phyloP scores from a whole-genome alignment of 2,329 filamentous ascomycete genomes.

The Colletotrichum theobromicola region DNA sequence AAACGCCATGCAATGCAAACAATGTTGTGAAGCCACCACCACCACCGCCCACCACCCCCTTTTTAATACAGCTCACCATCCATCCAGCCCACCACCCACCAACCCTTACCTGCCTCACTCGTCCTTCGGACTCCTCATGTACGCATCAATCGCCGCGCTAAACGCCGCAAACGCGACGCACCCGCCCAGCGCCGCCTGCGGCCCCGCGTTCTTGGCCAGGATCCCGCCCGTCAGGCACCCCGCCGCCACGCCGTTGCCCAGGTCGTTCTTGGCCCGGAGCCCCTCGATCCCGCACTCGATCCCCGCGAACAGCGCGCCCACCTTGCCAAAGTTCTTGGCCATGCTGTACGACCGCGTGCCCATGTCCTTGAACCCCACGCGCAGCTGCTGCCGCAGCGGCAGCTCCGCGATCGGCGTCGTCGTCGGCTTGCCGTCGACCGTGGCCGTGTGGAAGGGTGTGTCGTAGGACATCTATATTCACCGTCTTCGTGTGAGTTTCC shows the following conservation, averaged over 20 bases:
- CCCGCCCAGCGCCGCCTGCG: slow-evolving; percentile 85
- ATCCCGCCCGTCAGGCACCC: slow-evolving; percentile 93
- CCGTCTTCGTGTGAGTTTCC: background rate
- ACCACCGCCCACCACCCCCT: background rate
- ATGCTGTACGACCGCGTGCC: slow-evolving; percentile 80
- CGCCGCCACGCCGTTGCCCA: slow-evolving; percentile 84
- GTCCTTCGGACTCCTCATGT: slow-evolving; percentile 80
- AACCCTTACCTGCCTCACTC: slow-evolving; percentile 38
- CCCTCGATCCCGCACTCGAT: slow-evolving; percentile 98
- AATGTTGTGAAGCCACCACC: background rate
- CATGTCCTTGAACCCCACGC: slow-evolving; percentile 92
- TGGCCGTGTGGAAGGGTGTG: slow-evolving; percentile 73
- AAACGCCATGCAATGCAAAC: slow-evolving; percentile 26
- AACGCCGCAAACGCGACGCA: slow-evolving; percentile 96
- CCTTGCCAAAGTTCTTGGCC: slow-evolving; percentile 93
- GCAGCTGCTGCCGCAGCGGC: slow-evolving; percentile 83
- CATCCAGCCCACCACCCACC: background rate
- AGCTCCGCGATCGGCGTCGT: slow-evolving; percentile 60
- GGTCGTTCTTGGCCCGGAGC: slow-evolving; percentile 89
- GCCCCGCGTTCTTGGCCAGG: slow-evolving; percentile 84
- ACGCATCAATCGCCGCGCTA: slow-evolving; percentile 88
- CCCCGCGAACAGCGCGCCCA: slow-evolving; percentile 88
- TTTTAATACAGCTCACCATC: background rate
- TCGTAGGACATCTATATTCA: slow-evolving; percentile 90
- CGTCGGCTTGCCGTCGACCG: slow-evolving; percentile 38